Base-by-base conservation (phyloP, 2,329 filamentous ascomycete species). In the Colletotrichum sojae region DNA sequence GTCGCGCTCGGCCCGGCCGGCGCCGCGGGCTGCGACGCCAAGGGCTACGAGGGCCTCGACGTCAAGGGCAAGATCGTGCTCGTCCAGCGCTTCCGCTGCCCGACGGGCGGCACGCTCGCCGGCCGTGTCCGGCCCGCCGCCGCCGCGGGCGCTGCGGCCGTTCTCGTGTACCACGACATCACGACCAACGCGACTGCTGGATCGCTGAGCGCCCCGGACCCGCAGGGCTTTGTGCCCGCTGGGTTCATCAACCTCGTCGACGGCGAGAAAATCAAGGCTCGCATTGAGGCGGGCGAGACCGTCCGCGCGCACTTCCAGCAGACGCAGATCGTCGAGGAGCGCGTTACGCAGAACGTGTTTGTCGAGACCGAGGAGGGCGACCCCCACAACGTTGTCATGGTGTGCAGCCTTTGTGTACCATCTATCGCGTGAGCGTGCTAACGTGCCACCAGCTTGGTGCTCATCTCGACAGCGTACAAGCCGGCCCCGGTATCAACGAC, bases 401-500 rank as follows among this genome's bases (percentile, higher is more conserved):
- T 73, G 18, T 18, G 60, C 13, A 6, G 10, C 31, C 5, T 36
- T 12, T 36, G 31, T 36, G 31, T 36, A 10, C 10, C 31, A 36
- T 36, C 8, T 36, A 36, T 9, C 31, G 31, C 22, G 31, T 36
- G 8, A 8, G 2, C 31, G 31, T 9, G 31, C 8, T 9, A 16
- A 60, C 31, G 31, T 15, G 13, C 13, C 18, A 25, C 5, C 22
- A 71, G 75, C 75, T 84, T 0, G 82, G 83, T n/a, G 83, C 81
- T 0, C 83, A 84, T 63, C 76, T 83, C 1, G 83, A 84, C 75
- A 80, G 78, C 0, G 83, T 84, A 1, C 79, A 82, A 45, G 81
- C 79, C 4, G 83, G 83, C 0, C 80, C 83, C 0, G 83, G 83
- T 2, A 80, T 85, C 67, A 85, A 85, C 62, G 83, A 85, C 52